Base-by-base conservation (phyloP, 2,329 filamentous ascomycete species). In the Penicillium hesseltinei region DNA sequence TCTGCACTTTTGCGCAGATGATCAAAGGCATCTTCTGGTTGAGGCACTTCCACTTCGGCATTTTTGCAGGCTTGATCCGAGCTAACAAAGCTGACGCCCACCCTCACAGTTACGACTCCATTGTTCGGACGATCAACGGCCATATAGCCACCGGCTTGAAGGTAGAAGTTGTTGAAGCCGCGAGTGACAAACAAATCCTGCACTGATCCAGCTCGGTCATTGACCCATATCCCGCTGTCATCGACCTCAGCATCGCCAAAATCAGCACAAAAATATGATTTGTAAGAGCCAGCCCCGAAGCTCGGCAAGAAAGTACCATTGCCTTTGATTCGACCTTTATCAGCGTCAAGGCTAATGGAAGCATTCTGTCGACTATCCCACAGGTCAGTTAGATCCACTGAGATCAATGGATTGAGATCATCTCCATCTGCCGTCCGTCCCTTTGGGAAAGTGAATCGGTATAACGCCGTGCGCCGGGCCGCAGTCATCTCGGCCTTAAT, bases 11-110 rank as follows among this genome's bases (percentile, higher is more conserved):
- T 45, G 27, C 50, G 54, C 25, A 88, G 64, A 25, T 11, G 25
- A n/a, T 85, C 80, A 51, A 83, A 88, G 15, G 81, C 75, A 5
- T 47, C 33, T 1, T 60, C 45, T 5, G 64, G 65, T 27, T 65
- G 43, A 0, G 88, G 82, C 11, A 90, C 86, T 65, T 91, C 88
- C 0, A 62, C 70, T 68, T 89, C 85, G 0, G 85, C 88, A 66
- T 86, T 88, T 5, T 78, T 69, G 64, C 88, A 91, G 0, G 88
- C 88, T 70, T 86, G 81, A 2, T 81, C 78, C 1, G 75, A 73
- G 68, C 84, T 88, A 66, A 90, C 83, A 70, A 88, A 87, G 63
- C 87, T 89, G 15, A 88, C 75, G 0, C 87, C 87, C 11, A 88
- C 84, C 38, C 88, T 80, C 8, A 81, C 86, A 10, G 81, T 74